Base-by-base conservation (phyloP, 2,329 filamentous ascomycete species). In the Ophiostoma sp. region DNA sequence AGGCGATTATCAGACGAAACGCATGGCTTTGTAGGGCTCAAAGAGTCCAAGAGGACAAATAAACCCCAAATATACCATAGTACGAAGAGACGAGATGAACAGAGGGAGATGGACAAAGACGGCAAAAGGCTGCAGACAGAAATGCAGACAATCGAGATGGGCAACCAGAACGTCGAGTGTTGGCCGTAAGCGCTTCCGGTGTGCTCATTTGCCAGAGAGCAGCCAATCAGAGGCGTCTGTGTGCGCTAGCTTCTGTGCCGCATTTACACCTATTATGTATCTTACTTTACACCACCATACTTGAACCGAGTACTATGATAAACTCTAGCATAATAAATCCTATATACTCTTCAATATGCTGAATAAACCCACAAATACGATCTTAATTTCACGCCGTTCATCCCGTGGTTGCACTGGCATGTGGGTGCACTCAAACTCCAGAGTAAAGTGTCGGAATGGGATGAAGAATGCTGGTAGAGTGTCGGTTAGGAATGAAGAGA, bases 151-250 rank as follows among this genome's bases (percentile, higher is more conserved):
- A n/a, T n/a, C 33, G 33, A 27, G 23, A 31, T 27, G 48, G 44
- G 48, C 48, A 54, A 15, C 52, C 60, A 65, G 62, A 23, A 64
- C 33, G 17, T 39, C 60, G 60, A 65, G 62, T 65, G 62, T 15
- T 23, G 15, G n/a, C 35, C 35, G 62, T 65, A 65, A 65, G 62
- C 62, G 62, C 62, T 65, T 65, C 62, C 62, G 35, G 4, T 39
- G 35, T 65, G 35, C 62, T 39, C 62, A 65, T 65, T 65, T 65
- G 62, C 33, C 35, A 39, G 35, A 5, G 4, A 8, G 33, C 62
- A 41, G 35, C 62, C 62, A 65, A 65, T 65, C 62, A 65, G 31
- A 65, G 4, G 57, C 31, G 54, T 23, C 27, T 33, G 54, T 31
- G 23, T 33, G 23, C 54, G 3, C n/a, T 31, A 31, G 27, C 27